phyloP scores from a whole-genome alignment of 2,329 filamentous ascomycete genomes.

The Paramyrothecium roridum region DNA sequence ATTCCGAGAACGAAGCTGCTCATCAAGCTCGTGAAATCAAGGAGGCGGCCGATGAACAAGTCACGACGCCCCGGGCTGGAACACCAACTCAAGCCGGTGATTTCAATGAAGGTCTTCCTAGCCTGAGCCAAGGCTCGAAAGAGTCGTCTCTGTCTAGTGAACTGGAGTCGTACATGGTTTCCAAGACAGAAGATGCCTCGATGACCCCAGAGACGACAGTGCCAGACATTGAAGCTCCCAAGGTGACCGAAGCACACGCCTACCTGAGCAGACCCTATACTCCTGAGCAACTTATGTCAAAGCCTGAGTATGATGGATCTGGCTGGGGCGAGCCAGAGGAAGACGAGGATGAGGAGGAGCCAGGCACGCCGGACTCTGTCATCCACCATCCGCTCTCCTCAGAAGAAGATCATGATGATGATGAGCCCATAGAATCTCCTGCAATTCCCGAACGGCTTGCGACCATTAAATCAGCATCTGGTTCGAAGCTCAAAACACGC shows the following conservation, averaged over 20 bases:
- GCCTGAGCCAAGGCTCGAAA: constrained; percentile 29
- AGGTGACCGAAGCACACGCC: constrained; percentile 32
- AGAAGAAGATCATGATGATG: no score
- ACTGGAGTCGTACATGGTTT: constrained; percentile 44
- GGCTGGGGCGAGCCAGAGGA: constrained; percentile 53
- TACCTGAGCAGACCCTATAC: constrained; percentile 42
- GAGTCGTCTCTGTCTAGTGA: constrained; percentile 37
- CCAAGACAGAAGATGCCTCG: constrained; percentile 31
- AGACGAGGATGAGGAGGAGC: constrained; percentile 54
- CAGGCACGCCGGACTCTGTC: constrained; percentile 82
- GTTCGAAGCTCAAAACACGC: constrained; percentile 83
- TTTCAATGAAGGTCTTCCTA: constrained; percentile 29
- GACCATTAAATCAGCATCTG: constrained; percentile 78
- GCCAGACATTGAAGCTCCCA: constrained; percentile 14
- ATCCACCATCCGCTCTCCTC: constrained; percentile 73
- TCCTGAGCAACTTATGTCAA: constrained; percentile 49
- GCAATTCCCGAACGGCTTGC: constrained; percentile 77
- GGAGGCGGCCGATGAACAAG: constrained; percentile 38
- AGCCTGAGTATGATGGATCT: constrained; percentile 61
- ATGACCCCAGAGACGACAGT: constrained; percentile 17
- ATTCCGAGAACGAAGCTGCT: constrained; percentile 23
- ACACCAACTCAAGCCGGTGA: constrained; percentile 15
- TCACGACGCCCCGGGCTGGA: constrained; percentile 47
- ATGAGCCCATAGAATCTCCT: constrained; percentile 48
- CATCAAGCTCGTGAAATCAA: constrained; percentile 17